Conservation (phyloP, 2,329 filamentous ascomycete species). For the Domatiomyces catenatus region DNA sequence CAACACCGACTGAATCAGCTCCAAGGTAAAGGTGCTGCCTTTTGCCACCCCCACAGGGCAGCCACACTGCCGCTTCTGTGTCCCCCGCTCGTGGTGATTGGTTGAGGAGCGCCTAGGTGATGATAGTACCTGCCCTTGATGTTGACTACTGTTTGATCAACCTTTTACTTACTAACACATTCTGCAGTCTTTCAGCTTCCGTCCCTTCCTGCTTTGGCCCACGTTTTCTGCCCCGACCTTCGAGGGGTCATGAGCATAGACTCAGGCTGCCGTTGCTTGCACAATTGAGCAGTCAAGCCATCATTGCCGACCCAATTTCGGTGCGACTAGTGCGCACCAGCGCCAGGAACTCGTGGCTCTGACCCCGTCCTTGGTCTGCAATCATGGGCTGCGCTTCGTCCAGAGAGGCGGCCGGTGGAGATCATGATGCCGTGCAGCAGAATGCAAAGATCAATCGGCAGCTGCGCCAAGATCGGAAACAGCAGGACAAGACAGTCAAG, state of each 20-base stretch:
- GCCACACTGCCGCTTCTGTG: too few species aligned
- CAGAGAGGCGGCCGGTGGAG: slow-evolving; percentile 25
- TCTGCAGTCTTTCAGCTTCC: background rate
- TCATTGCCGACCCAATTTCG: background rate
- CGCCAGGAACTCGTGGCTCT: background rate
- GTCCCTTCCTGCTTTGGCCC: background rate
- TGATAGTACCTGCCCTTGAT: background rate
- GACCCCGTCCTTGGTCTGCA: background rate
- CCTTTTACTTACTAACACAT: background rate
- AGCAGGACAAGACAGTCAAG: slow-evolving; percentile 76
- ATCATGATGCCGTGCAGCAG: slow-evolving; percentile 27
- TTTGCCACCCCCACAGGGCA: background rate
- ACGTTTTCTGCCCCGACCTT: background rate
- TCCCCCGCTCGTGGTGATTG: background rate
- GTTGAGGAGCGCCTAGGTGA: background rate
- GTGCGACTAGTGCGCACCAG: background rate
- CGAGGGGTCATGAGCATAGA: background rate
- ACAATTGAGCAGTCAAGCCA: background rate
- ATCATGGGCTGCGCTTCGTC: slow-evolving; percentile 33
- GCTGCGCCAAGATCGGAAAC: slow-evolving; percentile 77
- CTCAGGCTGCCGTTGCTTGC: background rate
- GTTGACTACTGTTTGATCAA: background rate
- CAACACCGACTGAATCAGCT: background rate
- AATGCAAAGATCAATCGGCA: slow-evolving; percentile 65
- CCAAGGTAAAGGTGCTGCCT: background rate